Percentiles rank a stretch among this genome's conserved stretches.
These are phyloP conservation scores for Dactylis glomerata DNA, from an alignment of 176 grass and related monocot genomes.

Conservation along the genomic window DNA sequence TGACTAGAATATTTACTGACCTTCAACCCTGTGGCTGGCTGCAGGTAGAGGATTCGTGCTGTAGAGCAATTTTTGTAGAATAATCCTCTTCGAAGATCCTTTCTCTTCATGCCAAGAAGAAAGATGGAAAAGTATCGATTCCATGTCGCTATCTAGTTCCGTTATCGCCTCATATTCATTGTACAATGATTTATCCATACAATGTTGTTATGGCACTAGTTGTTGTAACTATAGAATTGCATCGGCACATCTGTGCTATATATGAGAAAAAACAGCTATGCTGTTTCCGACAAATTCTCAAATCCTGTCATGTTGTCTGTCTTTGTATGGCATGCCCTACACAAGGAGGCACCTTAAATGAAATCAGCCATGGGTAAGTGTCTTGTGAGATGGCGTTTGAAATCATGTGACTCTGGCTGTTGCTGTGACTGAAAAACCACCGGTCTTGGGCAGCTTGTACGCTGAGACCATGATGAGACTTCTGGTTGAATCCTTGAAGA, in stretches of 20 bases:
- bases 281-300: background rate
- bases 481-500: background rate
- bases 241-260: background rate
- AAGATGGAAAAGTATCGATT: background rate
- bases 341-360: background rate
- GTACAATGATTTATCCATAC: constrained; percentile 8
- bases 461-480: background rate
- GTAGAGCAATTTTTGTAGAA: constrained; percentile 15
- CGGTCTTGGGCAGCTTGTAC: background rate
- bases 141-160: background rate
- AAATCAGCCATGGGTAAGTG: background rate
- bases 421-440: background rate
- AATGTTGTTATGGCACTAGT: background rate
- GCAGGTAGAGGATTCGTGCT: constrained; percentile 20
- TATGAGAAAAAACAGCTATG: background rate
- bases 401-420: background rate
- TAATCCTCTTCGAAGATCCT: background rate
- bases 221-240: constrained; percentile 10
- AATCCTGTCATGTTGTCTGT: background rate
- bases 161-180: background rate
- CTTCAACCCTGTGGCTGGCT: background rate
- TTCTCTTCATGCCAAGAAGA: constrained; percentile 8
- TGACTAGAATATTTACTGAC: background rate
- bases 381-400: background rate
- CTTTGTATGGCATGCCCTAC: background rate